phyloP scores from a whole-genome alignment of 2,329 filamentous ascomycete genomes.

The Cladosporium sp. region DNA sequence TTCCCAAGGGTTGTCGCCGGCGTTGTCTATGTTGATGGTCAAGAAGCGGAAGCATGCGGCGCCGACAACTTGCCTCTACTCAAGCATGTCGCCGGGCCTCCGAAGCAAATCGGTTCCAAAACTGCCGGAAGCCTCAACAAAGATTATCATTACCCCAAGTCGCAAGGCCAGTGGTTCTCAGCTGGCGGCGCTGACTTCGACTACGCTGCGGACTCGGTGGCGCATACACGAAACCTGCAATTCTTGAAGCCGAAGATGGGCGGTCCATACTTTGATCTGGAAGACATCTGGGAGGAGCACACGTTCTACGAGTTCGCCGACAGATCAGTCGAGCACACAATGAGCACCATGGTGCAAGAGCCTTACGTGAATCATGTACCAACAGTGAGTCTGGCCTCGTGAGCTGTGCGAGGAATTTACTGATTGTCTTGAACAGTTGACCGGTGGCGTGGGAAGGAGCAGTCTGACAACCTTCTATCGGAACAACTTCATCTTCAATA shows the following conservation, averaged over 20 bases:
- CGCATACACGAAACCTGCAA: constrained; percentile 65
- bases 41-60: constrained; percentile 22
- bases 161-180: constrained; percentile 43
- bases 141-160: constrained; percentile 49
- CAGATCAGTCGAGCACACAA: constrained; percentile 68
- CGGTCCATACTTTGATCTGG: constrained; percentile 72
- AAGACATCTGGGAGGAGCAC: constrained; percentile 78
- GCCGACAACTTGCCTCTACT: constrained; percentile 28
- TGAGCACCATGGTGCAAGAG: constrained; percentile 78
- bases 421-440: constrained; percentile 38
- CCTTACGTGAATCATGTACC: constrained; percentile 79
- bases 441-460: constrained; percentile 67
- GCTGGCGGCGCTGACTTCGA: constrained; percentile 46
- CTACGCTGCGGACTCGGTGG: constrained; percentile 56
- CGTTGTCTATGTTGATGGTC: constrained; percentile 34
- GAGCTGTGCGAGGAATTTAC: not conserved
- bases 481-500: constrained; percentile 73
- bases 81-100: constrained; percentile 28
- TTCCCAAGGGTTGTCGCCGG: constrained; percentile 32
- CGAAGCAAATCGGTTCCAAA: constrained; percentile 22
- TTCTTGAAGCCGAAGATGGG: constrained; percentile 64
- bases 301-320: constrained; percentile 69
- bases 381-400: constrained; percentile 42
- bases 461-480: constrained; percentile 67
- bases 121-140: constrained; percentile 23